A percentile compares a stretch with the other conserved stretches of the same genome.
These are phyloP conservation scores for Dichomitus squalens DNA, from an alignment of 1,284 basidiomycete genomes.

Conservation along the genomic window DNA sequence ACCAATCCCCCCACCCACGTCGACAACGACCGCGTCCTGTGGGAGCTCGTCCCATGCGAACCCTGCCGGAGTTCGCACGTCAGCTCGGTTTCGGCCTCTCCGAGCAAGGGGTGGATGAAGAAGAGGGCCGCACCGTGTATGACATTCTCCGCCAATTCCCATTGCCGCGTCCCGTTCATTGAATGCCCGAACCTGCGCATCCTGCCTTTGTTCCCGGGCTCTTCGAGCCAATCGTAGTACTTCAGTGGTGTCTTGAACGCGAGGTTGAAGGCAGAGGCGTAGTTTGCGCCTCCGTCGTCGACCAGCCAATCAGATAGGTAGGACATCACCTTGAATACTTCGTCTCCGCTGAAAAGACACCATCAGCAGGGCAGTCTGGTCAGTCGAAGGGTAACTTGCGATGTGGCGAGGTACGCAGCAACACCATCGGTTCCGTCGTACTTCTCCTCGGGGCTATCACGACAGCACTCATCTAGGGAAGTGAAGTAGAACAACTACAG, in stretches of 20 bases:
- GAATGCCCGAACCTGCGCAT: slow-evolving; percentile 27
- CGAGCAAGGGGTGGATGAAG: too few relatives aligned
- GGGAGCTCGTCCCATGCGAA: slow-evolving; percentile 66
- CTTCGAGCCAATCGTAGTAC: slow-evolving; percentile 30
- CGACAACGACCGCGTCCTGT: slow-evolving; percentile 53
- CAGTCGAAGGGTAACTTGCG: not conserved
- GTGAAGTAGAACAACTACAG: too few relatives aligned
- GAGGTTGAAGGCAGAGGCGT: slow-evolving; percentile 28
- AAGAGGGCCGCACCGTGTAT: slow-evolving; percentile 15
- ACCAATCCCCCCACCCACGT: slow-evolving; percentile 78
- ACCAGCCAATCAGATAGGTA: slow-evolving; percentile 21
- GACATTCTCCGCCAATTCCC: slow-evolving; percentile 27
- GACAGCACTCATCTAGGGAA: too few relatives aligned
- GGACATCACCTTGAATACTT: slow-evolving; percentile 15
- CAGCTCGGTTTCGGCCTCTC: not conserved
- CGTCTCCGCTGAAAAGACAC: slow-evolving; percentile 22
- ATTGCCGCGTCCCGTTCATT: slow-evolving; percentile 29
- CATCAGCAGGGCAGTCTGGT: not conserved
- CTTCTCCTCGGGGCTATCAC: slow-evolving; percentile 25
- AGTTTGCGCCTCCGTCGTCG: slow-evolving; percentile 30
- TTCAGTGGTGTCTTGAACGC: slow-evolving; percentile 28
- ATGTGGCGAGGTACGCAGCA: slow-evolving; percentile 24
- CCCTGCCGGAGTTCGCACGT: slow-evolving; percentile 36
- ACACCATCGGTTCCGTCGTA: slow-evolving; percentile 30
- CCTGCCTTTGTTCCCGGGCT: slow-evolving; percentile 25